phyloP scores from a whole-genome alignment of 2,329 filamentous ascomycete species.

The Pochonia chlamydosporia region DNA sequence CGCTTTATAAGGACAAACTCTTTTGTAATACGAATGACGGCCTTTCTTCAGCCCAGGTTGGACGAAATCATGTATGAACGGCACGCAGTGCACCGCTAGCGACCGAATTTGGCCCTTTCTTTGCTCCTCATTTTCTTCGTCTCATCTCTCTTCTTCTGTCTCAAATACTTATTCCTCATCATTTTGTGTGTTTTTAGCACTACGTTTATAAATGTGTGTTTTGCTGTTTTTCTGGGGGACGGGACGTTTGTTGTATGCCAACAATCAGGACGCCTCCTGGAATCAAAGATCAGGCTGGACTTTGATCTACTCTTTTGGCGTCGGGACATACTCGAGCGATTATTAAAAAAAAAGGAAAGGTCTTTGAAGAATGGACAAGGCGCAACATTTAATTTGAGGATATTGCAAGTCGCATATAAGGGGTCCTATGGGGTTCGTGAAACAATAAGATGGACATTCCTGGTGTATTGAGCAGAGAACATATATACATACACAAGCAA shows the following conservation, averaged over 20 bases:
- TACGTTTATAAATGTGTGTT: slow-evolving; percentile 6
- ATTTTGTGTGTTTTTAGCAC: slow-evolving; percentile 8
- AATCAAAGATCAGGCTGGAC: slow-evolving; percentile 20
- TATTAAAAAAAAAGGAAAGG: slow-evolving; percentile 2
- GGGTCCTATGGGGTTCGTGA: slow-evolving; percentile 1
- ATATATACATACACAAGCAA: not conserved
- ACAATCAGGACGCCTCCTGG: not conserved
- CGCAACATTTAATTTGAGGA: slow-evolving; percentile 8
- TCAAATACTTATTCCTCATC: slow-evolving; percentile 1
- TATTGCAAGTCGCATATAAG: slow-evolving; percentile 8
- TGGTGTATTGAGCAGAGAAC: slow-evolving; percentile 1
- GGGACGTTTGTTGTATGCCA: not conserved
- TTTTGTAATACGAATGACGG: slow-evolving; percentile 10
- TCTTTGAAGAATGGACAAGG: slow-evolving; percentile 8
- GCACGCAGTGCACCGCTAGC: not conserved
- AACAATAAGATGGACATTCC: not conserved
- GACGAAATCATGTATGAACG: slow-evolving; percentile 2
- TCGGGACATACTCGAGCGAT: slow-evolving; percentile 9
- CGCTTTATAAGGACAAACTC: not conserved
- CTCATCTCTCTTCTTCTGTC: not conserved
- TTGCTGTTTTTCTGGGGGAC: slow-evolving; percentile 6
- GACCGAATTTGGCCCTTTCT: not conserved
- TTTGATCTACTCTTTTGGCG: slow-evolving; percentile 21
- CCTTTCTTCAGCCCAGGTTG: slow-evolving; percentile 1
- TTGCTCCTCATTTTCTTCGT: not conserved